phyloP scores from a whole-genome alignment of 441 rosid genomes.

The Adansonia grandidieri region DNA sequence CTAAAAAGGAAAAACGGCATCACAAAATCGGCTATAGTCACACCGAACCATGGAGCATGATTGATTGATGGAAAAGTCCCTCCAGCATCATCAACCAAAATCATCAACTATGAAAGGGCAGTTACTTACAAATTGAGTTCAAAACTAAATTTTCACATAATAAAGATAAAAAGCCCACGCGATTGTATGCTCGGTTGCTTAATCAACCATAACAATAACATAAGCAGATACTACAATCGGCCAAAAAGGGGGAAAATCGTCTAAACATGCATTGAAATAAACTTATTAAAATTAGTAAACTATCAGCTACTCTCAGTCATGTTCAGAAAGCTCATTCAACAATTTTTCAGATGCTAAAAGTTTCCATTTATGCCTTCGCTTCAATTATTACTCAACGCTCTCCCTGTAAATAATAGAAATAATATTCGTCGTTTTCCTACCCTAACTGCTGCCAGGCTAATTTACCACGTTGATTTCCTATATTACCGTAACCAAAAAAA shows the following conservation, averaged over 20 bases:
- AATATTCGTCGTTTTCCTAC: background rate
- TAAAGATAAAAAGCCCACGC: background rate
- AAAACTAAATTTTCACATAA: background rate
- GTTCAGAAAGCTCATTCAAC: background rate
- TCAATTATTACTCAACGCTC: background rate
- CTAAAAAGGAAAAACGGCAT: slow-evolving; percentile 66
- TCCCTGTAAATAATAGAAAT: background rate
- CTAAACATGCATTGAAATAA: background rate
- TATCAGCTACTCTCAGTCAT: background rate
- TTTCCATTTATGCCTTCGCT: background rate
- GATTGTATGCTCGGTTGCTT: background rate
- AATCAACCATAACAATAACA: background rate
- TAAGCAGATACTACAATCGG: background rate
- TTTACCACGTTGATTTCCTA: background rate
- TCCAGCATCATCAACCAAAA: slow-evolving; percentile 68
- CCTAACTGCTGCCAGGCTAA: background rate
- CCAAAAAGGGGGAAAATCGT: background rate
- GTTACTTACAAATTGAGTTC: slow-evolving; percentile 11
- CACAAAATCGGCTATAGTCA: slow-evolving; percentile 63
- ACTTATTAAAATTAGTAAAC: background rate
- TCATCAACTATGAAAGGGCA: slow-evolving; percentile 53
- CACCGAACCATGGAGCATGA: slow-evolving; percentile 70
- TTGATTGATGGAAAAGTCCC: slow-evolving; percentile 63
- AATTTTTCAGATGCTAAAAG: background rate
- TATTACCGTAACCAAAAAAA: background rate